Evolutionary conservation across 2,329 filamentous ascomycete genomes (phyloP).

Genomic region (Cercospora sesami): DNA sequence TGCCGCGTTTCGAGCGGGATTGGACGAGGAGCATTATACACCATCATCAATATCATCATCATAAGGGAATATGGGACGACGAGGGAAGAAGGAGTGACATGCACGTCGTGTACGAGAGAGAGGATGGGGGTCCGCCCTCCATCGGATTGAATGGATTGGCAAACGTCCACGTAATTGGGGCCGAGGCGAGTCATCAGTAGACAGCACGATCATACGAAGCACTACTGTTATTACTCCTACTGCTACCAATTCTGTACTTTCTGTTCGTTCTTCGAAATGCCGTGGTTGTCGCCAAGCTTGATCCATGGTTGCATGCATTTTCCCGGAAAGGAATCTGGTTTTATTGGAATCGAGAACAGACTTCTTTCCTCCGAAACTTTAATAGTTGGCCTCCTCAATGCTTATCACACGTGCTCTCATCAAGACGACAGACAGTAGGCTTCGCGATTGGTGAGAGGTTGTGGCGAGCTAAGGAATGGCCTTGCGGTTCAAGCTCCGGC

Average conservation of each 20-base stretch:
- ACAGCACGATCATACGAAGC: not conserved
- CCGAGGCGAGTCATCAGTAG: not conserved
- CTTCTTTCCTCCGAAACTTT: not conserved
- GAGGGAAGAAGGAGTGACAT: not conserved
- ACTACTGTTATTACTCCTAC: not conserved
- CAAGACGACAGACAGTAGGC: not conserved
- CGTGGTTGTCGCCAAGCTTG: not conserved
- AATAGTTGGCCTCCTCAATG: too few relatives aligned
- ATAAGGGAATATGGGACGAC: not conserved
- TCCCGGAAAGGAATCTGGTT: not conserved
- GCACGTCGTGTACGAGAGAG: not conserved
- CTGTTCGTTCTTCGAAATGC: not conserved
- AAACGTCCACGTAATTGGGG: not conserved
- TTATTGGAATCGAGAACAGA: not conserved
- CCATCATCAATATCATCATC: not conserved
- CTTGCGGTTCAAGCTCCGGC: not conserved
- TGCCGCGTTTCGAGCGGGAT: not conserved
- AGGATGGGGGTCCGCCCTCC: not conserved
- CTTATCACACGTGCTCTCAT: not conserved
- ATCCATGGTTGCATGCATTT: not conserved
- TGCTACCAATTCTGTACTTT: not conserved
- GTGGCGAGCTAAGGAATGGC: not conserved
- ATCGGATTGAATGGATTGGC: not conserved
- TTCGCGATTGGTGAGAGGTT: not conserved
- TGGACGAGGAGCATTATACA: not conserved